Conservation (phyloP, 768 basidiomycete genomes). For the Pleurotus platypus region DNA sequence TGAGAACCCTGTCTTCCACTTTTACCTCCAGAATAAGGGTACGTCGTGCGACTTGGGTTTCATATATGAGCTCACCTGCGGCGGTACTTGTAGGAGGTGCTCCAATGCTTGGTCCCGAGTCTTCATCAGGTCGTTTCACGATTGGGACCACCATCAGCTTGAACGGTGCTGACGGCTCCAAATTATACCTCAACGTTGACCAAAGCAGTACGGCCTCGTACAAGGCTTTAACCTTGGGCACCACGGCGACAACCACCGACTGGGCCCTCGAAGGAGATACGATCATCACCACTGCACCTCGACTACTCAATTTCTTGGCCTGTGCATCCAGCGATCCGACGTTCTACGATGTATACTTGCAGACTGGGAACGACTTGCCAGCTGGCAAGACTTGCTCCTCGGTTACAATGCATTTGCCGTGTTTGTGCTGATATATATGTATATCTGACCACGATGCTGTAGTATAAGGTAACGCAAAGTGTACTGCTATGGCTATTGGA, state of each 20-base stretch:
- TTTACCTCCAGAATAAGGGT: conserved; percentile 52
- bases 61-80: neutral
- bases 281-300: conserved; percentile 49
- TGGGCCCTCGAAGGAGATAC: conserved; percentile 61
- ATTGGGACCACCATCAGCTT: conserved; percentile 44
- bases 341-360: conserved; percentile 45
- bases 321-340: conserved; percentile 38
- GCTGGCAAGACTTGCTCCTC: conserved; percentile 31
- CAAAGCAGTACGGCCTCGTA: conserved; percentile 41
- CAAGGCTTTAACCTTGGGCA: conserved; percentile 41
- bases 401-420: conserved; percentile 41
- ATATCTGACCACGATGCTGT: neutral
- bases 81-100: conserved; percentile 31
- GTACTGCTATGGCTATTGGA: too few species aligned
- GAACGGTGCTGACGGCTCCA: conserved; percentile 34
- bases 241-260: conserved; percentile 45
- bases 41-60: conserved; percentile 9
- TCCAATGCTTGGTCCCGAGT: conserved; percentile 49
- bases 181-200: conserved; percentile 47
- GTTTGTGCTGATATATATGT: conserved; percentile 29
- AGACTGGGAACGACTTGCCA: conserved; percentile 47
- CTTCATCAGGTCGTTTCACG: conserved; percentile 47
- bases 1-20: conserved; percentile 50
- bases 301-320: conserved; percentile 53
- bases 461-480: too few species aligned